Percentiles rank a stretch among this genome's conserved stretches.
These are phyloP conservation scores for Echinosophora koreensis DNA, from an alignment of 306 rosid species.

Conservation along the genomic window DNA sequence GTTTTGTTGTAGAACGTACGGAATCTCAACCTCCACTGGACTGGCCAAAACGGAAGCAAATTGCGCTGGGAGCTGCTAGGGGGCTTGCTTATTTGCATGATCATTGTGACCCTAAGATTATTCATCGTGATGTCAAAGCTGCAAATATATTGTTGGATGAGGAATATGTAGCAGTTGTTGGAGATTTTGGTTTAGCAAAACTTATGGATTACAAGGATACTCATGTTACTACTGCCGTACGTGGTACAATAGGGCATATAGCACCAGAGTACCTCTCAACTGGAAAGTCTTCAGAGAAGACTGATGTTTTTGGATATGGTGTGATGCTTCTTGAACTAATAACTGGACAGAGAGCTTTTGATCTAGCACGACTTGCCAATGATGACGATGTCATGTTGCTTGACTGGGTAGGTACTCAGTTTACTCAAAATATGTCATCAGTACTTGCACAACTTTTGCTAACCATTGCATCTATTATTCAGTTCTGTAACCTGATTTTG, in stretches of 20 bases:
- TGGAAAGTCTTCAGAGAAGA: slow-evolving; percentile 93
- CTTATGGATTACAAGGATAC: slow-evolving; percentile 97
- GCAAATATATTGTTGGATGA: slow-evolving; percentile 94
- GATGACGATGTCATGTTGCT: slow-evolving; percentile 89
- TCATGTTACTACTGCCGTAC: slow-evolving; percentile 91
- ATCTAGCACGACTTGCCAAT: slow-evolving; percentile 94
- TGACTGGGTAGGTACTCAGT: slow-evolving; percentile 79
- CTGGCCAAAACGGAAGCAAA: slow-evolving; percentile 70
- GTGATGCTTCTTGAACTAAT: slow-evolving; percentile 97
- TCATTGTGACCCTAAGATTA: slow-evolving; percentile 95
- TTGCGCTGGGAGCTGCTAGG: slow-evolving; percentile 89
- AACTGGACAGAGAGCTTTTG: slow-evolving; percentile 96
- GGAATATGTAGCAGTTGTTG: slow-evolving; percentile 94
- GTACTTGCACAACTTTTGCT: slow-evolving; percentile 19
- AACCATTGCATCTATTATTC: neutral
- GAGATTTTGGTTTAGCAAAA: slow-evolving; percentile 93
- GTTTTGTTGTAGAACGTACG: slow-evolving; percentile 63
- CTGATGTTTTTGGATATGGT: slow-evolving; percentile 97
- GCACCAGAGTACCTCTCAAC: slow-evolving; percentile 97
- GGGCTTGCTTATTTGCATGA: slow-evolving; percentile 96
- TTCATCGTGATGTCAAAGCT: slow-evolving; percentile 96
- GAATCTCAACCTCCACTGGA: slow-evolving; percentile 70
- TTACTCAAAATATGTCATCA: slow-evolving; percentile 1
- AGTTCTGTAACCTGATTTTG: slow-evolving; percentile 9
- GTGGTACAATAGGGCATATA: slow-evolving; percentile 94